Conservation (phyloP, 306 rosid species). For the Malus sieversii region DNA sequence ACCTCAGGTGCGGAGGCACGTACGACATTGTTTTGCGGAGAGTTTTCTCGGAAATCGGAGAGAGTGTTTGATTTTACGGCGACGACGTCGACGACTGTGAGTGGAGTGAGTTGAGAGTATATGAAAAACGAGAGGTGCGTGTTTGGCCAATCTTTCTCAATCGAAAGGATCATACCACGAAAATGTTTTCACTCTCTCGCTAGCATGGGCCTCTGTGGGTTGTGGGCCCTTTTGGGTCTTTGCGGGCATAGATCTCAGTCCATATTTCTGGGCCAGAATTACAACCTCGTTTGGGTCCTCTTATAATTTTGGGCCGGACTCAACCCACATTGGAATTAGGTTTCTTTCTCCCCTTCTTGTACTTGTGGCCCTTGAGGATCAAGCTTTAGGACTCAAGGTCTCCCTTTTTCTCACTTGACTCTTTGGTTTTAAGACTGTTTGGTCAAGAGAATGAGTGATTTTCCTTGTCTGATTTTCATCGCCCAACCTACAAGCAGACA, state of each 20-base stretch:
- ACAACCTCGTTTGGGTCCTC: background rate
- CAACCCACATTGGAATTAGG: background rate
- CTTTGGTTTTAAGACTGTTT: background rate
- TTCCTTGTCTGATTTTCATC: background rate
- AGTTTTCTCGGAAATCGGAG: background rate
- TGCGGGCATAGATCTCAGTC: background rate
- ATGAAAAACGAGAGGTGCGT: slow-evolving; percentile 1
- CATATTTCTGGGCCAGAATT: background rate
- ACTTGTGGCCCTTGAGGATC: background rate
- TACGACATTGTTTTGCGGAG: slow-evolving; percentile 63
- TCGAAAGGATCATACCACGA: background rate
- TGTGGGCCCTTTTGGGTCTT: background rate
- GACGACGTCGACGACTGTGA: background rate
- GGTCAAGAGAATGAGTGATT: too few relatives aligned
- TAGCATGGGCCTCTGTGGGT: background rate
- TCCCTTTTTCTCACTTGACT: background rate
- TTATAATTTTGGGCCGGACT: background rate
- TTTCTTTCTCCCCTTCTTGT: background rate
- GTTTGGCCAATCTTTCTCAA: background rate
- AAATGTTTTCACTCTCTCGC: background rate
- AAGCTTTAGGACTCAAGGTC: too few relatives aligned
- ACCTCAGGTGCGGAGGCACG: slow-evolving; percentile 75
- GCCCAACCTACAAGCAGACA: background rate
- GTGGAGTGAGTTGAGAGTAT: background rate
- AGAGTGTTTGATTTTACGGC: background rate